A percentile compares a stretch with the other conserved stretches of the same genome.
Conservation (phyloP, 2,329 filamentous ascomycete species). For the Xylariaceae sp. region DNA sequence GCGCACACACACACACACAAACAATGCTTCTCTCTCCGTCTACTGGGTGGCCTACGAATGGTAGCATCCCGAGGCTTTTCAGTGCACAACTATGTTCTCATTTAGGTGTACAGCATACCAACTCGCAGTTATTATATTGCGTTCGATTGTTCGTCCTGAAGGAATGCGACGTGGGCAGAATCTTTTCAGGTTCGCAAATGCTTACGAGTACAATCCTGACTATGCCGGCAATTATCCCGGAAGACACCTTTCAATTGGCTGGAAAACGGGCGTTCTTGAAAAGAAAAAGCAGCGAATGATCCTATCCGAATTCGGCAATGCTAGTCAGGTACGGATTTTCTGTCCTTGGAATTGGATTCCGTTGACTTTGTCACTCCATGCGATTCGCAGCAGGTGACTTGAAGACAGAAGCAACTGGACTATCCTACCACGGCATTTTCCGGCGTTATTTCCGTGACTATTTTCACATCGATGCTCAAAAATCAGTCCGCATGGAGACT, state of each 20-base stretch:
- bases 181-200: background rate
- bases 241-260: slow-evolving; percentile 8
- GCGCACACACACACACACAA: too few relatives aligned
- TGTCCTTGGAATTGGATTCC: slow-evolving; percentile 10
- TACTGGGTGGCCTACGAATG: background rate
- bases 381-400: slow-evolving; percentile 2
- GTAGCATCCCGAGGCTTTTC: too few relatives aligned
- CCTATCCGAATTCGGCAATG: slow-evolving; percentile 9
- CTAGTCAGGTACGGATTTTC: slow-evolving; percentile 9
- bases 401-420: background rate
- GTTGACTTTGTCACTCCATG: slow-evolving; percentile 8
- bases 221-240: background rate
- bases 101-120: background rate
- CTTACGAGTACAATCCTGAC: background rate
- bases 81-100: too few relatives aligned
- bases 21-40: background rate
- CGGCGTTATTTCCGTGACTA: background rate
- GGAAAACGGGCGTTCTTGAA: background rate
- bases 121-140: background rate
- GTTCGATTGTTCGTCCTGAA: background rate
- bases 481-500: background rate
- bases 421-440: background rate
- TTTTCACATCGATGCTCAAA: slow-evolving; percentile 4
- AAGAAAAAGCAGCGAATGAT: background rate
- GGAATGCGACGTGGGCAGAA: slow-evolving; percentile 3